Conservation (phyloP, 2,329 filamentous ascomycete species). For the Cryphonectria nitschkei region DNA sequence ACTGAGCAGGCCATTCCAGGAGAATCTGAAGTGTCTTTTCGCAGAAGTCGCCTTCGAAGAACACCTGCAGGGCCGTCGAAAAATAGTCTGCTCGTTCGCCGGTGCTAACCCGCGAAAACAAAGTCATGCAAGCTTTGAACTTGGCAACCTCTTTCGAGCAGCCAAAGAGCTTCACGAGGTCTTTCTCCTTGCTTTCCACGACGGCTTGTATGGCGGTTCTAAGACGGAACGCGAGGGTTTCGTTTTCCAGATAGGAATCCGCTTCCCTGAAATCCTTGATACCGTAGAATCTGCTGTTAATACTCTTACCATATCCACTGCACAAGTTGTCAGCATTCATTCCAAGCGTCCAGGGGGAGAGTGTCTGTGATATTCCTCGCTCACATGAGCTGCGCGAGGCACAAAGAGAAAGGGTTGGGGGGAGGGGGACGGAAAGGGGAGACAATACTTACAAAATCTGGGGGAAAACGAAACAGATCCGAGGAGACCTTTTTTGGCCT, state of each 20-base stretch:
- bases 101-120: conserved; percentile 8
- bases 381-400: background rate
- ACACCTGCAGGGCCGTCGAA: background rate
- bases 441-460: conserved; percentile 6
- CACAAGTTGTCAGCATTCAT: background rate
- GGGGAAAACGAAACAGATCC: conserved; percentile 21
- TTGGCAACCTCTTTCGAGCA: background rate
- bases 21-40: conserved; percentile 1
- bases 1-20: background rate
- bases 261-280: conserved; percentile 18
- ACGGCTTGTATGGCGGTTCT: conserved; percentile 8
- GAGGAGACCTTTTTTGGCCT: background rate
- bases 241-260: conserved; percentile 12
- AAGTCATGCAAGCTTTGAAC: conserved; percentile 16
- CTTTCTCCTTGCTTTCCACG: background rate
- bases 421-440: background rate
- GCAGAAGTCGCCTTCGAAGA: background rate
- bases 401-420: background rate
- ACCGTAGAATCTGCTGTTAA: conserved; percentile 17
- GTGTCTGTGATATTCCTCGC: background rate
- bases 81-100: background rate
- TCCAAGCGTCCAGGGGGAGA: background rate
- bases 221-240: conserved; percentile 13
- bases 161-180: conserved; percentile 22
- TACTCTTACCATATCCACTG: conserved; percentile 16